phyloP scores from a whole-genome alignment of 2,329 filamentous ascomycete species.

The Thermoascus crustaceus region DNA sequence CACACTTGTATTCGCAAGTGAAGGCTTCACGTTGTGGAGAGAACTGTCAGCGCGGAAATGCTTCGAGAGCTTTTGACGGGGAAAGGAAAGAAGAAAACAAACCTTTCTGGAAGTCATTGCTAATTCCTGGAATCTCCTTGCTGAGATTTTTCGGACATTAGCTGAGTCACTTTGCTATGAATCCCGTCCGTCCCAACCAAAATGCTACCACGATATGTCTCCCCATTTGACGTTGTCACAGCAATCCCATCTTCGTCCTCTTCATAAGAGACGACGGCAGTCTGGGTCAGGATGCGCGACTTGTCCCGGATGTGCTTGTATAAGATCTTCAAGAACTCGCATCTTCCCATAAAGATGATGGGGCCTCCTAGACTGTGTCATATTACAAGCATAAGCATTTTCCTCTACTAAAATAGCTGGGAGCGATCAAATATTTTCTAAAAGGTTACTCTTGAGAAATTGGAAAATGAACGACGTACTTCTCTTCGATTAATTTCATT shows the following conservation, averaged over 20 bases:
- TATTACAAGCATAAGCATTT: too few species aligned
- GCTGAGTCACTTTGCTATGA: conserved; percentile 26
- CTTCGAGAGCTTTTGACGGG: too few species aligned
- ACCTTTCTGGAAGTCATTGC: conserved; percentile 6
- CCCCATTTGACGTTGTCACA: conserved; percentile 27
- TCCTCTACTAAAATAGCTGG: too few species aligned
- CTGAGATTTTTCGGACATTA: conserved; percentile 20
- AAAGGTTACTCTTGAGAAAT: too few species aligned
- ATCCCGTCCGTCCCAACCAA: conserved; percentile 35
- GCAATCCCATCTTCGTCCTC: conserved; percentile 13
- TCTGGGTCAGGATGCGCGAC: conserved; percentile 7
- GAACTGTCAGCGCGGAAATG: not conserved
- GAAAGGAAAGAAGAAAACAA: too few species aligned
- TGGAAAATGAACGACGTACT: too few species aligned
- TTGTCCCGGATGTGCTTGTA: conserved; percentile 12
- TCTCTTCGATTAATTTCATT: too few species aligned
- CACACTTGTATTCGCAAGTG: conserved; percentile 16
- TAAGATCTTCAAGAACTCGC: conserved; percentile 11
- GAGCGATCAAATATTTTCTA: too few species aligned
- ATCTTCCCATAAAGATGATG: conserved; percentile 14
- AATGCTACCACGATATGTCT: conserved; percentile 23
- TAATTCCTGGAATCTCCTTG: not conserved
- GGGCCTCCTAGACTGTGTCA: conserved; percentile 9
- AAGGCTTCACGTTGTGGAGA: conserved; percentile 6
- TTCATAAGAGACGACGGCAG: conserved; percentile 7